A percentile compares a stretch with the other conserved stretches of the same genome.
phyloP scores from a whole-genome alignment of 192 early-diverging fungal species.

The Rhizophagus prolifer region DNA sequence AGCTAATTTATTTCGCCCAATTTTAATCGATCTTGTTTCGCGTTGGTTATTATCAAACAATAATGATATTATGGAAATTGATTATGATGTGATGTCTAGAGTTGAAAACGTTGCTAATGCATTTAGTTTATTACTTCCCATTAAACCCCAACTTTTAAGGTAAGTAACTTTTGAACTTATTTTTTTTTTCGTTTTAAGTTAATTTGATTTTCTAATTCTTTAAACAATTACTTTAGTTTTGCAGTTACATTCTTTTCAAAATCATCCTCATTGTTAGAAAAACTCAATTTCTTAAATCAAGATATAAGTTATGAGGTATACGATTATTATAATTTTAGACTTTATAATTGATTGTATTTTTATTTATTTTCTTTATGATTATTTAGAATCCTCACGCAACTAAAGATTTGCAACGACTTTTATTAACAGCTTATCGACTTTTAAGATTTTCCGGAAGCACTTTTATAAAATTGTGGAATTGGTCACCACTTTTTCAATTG shows the following conservation, averaged over 20 bases:
- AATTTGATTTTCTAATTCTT: conserved; percentile 8
- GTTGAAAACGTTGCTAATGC: conserved; percentile 47
- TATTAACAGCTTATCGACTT: conserved; percentile 54
- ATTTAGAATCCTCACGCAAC: conserved; percentile 32
- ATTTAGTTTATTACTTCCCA: conserved; percentile 59
- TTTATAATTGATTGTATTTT: neutral
- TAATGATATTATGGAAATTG: conserved; percentile 27
- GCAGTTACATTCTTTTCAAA: conserved; percentile 56
- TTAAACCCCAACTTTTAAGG: conserved; percentile 71
- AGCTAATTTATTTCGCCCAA: conserved; percentile 62
- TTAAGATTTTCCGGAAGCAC: conserved; percentile 48
- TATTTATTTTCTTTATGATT: neutral
- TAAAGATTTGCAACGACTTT: conserved; percentile 39
- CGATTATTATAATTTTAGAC: neutral
- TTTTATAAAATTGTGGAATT: conserved; percentile 56
- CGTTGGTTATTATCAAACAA: conserved; percentile 59
- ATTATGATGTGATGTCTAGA: conserved; percentile 42
- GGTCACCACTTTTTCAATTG: conserved; percentile 50
- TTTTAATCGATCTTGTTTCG: conserved; percentile 78
- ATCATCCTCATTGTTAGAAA: conserved; percentile 52
- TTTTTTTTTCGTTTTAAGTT: conserved; percentile 16
- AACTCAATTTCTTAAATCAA: conserved; percentile 16
- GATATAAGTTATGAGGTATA: neutral
- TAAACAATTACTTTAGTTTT: conserved; percentile 38
- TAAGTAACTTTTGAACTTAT: conserved; percentile 28